These are phyloP conservation scores for Boehmeria nivea DNA, from an alignment of 306 rosid genomes.

Conservation along the genomic window DNA sequence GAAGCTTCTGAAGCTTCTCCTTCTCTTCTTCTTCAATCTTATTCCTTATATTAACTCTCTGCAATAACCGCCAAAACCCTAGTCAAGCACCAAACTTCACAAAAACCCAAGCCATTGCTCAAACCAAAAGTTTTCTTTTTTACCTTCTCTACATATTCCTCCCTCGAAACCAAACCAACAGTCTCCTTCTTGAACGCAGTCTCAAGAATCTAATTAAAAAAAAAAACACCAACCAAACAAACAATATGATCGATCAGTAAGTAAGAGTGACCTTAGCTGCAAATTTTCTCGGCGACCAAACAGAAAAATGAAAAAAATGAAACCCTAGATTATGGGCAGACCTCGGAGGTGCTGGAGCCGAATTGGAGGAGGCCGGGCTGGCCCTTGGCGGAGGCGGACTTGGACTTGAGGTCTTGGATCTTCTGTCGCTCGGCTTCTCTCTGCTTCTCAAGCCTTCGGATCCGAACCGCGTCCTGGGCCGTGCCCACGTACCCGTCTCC, in stretches of 20 bases:
- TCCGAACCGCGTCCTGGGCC: constrained; percentile 90
- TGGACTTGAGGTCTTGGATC: constrained; percentile 88
- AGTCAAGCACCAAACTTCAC: not conserved
- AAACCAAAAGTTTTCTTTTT: no score
- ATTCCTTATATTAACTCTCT: constrained; percentile 86
- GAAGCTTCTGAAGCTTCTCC: constrained; percentile 93
- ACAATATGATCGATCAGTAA: not conserved
- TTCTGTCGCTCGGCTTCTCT: constrained; percentile 96
- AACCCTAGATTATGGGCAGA: constrained; percentile 13
- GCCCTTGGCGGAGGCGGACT: constrained; percentile 70
- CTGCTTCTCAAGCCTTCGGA: constrained; percentile 92
- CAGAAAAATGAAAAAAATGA: not conserved
- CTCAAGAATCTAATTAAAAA: constrained; percentile 60
- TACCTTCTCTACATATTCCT: constrained; percentile 95
- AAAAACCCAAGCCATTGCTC: no score
- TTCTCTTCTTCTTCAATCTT: constrained; percentile 98
- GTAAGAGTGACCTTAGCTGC: no score
- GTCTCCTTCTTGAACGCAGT: constrained; percentile 97
- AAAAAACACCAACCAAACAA: not conserved
- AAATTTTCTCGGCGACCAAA: no score
- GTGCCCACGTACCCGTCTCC: constrained; percentile 99
- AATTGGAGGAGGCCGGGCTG: constrained; percentile 96
- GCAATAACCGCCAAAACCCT: constrained; percentile 7
- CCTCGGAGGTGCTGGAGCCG: constrained; percentile 96
- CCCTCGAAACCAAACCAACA: constrained; percentile 91